Conservation (phyloP, 1,284 basidiomycete species). For the Tremellales sp. region DNA sequence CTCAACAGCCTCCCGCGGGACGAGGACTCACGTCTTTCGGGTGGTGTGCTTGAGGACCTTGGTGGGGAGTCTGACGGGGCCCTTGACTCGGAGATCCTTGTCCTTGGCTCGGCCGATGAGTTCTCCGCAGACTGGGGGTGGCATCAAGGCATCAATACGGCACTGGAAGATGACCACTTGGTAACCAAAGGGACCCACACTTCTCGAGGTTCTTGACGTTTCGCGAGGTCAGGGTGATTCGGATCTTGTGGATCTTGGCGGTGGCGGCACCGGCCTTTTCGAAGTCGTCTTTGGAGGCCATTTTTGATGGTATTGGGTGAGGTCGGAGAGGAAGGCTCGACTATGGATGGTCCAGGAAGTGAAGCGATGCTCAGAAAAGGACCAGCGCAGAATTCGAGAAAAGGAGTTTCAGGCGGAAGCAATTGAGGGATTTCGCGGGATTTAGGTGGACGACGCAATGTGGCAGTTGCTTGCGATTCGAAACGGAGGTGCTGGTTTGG, state of each 20-base stretch:
- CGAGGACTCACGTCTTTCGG: conserved; percentile 79
- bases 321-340: too few species aligned
- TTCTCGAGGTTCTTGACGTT: conserved; percentile 99
- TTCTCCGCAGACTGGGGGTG: conserved; percentile 75
- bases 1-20: conserved; percentile 1
- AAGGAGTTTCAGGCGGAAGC: too few species aligned
- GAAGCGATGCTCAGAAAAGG: too few species aligned
- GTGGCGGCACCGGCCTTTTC: conserved; percentile 82
- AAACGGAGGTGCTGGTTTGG: too few species aligned
- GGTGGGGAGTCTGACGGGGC: conserved; percentile 97
- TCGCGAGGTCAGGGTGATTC: conserved; percentile 97
- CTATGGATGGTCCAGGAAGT: too few species aligned
- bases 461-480: too few species aligned
- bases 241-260: conserved; percentile 98
- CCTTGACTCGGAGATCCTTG: conserved; percentile 99
- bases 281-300: conserved; percentile 97
- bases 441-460: too few species aligned
- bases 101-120: conserved; percentile 99
- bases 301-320: conserved; percentile 55
- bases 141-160: conserved; percentile 1
- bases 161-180: background rate
- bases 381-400: too few species aligned
- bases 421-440: too few species aligned
- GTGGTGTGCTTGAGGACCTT: conserved; percentile 98
- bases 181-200: conserved; percentile 60